A percentile compares a stretch with the other conserved stretches of the same genome.
Evolutionary conservation across 1,284 basidiomycete genomes (phyloP).

Genomic region (Anthracocystis setariae): DNA sequence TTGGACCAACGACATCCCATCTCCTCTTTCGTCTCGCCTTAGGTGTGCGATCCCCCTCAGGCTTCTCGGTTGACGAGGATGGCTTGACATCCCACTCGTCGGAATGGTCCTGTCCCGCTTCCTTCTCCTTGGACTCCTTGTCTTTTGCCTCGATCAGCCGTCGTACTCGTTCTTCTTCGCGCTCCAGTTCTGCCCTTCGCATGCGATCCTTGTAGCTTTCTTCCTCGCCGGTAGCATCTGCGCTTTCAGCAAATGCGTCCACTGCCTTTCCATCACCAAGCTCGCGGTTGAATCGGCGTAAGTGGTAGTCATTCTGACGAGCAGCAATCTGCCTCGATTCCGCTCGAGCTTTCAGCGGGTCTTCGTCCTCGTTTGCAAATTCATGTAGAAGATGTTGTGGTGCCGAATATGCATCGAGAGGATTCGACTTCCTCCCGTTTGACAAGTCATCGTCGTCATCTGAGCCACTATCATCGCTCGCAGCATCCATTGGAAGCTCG

Average conservation of each 20-base stretch:
- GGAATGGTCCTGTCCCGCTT: background rate
- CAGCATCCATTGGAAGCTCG: constrained; percentile 47
- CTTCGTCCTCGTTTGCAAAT: constrained; percentile 87
- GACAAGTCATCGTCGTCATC: constrained; percentile 38
- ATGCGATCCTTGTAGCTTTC: constrained; percentile 94
- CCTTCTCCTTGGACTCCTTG: constrained; percentile 76
- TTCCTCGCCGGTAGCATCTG: constrained; percentile 73
- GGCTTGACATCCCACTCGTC: constrained; percentile 67
- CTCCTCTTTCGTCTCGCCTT: constrained; percentile 81
- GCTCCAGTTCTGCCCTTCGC: constrained; percentile 88
- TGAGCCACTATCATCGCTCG: constrained; percentile 36
- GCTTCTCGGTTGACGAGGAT: constrained; percentile 5
- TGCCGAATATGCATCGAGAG: constrained; percentile 73
- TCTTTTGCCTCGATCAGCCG: constrained; percentile 84
- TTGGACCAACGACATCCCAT: constrained; percentile 81
- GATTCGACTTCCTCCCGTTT: constrained; percentile 44
- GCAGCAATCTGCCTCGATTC: constrained; percentile 91
- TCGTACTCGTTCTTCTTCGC: constrained; percentile 88
- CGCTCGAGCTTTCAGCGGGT: constrained; percentile 92
- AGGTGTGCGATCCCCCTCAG: constrained; percentile 69
- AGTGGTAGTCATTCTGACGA: constrained; percentile 94
- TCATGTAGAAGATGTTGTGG: constrained; percentile 95
- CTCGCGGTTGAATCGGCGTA: constrained; percentile 77
- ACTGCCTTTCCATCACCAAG: constrained; percentile 45
- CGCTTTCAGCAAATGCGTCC: constrained; percentile 70